These are phyloP conservation scores for Piromyces sp. DNA, from an alignment of 192 early-diverging fungal genomes.

Conservation along the genomic window DNA sequence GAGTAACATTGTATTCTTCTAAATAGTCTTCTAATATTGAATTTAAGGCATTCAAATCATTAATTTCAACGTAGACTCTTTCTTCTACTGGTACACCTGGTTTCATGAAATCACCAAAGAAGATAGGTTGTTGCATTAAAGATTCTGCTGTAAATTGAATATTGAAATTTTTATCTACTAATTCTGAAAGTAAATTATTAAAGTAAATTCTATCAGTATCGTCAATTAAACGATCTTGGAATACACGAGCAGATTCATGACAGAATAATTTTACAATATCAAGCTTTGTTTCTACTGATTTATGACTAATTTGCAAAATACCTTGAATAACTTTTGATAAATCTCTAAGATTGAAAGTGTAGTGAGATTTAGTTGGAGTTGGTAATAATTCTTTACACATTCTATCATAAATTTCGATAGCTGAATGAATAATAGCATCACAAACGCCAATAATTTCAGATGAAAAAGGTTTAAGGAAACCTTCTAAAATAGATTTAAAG, in stretches of 20 bases:
- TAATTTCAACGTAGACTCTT: constrained; percentile 29
- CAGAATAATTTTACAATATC: constrained; percentile 35
- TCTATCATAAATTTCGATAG: constrained; percentile 37
- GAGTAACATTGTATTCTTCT: constrained; percentile 46
- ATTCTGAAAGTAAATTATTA: constrained; percentile 31
- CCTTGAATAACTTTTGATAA: constrained; percentile 40
- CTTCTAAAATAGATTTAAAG: constrained; percentile 34
- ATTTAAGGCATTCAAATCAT: constrained; percentile 33
- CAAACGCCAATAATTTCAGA: constrained; percentile 19
- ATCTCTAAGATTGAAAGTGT: constrained; percentile 41
- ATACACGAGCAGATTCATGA: constrained; percentile 35
- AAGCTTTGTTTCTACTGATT: constrained; percentile 14
- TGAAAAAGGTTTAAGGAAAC: constrained; percentile 30
- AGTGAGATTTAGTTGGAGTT: constrained; percentile 41
- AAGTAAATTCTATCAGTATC: constrained; percentile 29
- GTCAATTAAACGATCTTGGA: constrained; percentile 40
- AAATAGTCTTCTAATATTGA: constrained; percentile 36
- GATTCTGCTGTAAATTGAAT: constrained; percentile 23
- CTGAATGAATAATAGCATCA: constrained; percentile 33
- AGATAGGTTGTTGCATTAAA: constrained; percentile 27
- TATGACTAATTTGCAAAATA: constrained; percentile 22
- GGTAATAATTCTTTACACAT: constrained; percentile 40
- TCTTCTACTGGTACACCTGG: constrained; percentile 36
- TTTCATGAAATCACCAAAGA: constrained; percentile 39
- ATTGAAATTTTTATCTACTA: constrained; percentile 36